A percentile compares a stretch with the other conserved stretches of the same genome.
Evolutionary conservation across 176 grass and related monocot genomes (phyloP).

Genomic region (Metroxylon sagu): DNA sequence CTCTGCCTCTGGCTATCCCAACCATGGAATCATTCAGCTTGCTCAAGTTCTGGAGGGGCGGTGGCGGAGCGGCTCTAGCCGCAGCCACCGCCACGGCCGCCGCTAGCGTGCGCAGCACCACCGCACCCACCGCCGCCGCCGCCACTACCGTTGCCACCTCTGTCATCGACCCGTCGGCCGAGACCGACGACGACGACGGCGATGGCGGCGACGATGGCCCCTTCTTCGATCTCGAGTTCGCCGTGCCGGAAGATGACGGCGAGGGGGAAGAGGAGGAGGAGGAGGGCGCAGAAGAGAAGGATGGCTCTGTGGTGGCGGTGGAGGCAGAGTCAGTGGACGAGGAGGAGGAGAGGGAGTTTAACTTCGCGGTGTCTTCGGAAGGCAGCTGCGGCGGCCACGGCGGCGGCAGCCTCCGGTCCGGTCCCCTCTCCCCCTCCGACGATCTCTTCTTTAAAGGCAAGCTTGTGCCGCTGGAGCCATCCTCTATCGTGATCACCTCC

Average conservation of each 20-base stretch:
- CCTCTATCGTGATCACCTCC: slow-evolving; percentile 15
- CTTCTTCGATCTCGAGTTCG: slow-evolving; percentile 97
- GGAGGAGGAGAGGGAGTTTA: slow-evolving; percentile 28
- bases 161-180: slow-evolving; percentile 4
- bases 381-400: background rate
- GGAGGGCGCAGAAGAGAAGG: slow-evolving; percentile 31
- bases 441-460: slow-evolving; percentile 34
- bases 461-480: slow-evolving; percentile 11
- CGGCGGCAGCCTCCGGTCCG: slow-evolving; percentile 6
- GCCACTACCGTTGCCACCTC: slow-evolving; percentile 14
- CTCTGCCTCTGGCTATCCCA: slow-evolving; percentile 11
- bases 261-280: slow-evolving; percentile 20
- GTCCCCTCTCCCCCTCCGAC: slow-evolving; percentile 21
- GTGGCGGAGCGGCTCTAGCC: slow-evolving; percentile 9
- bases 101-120: slow-evolving; percentile 13
- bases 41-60: slow-evolving; percentile 79
- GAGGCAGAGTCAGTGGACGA: slow-evolving; percentile 16
- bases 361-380: background rate
- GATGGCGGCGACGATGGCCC: slow-evolving; percentile 33
- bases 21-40: slow-evolving; percentile 83
- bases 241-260: slow-evolving; percentile 40
- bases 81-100: slow-evolving; percentile 14
- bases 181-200: slow-evolving; percentile 8
- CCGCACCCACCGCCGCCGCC: slow-evolving; percentile 22
- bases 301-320: slow-evolving; percentile 31